Evolutionary conservation across 2,329 filamentous ascomycete species (phyloP), one percentile per base, ranked within the genome.

Genomic region (Nectriaceae sp.): DNA sequence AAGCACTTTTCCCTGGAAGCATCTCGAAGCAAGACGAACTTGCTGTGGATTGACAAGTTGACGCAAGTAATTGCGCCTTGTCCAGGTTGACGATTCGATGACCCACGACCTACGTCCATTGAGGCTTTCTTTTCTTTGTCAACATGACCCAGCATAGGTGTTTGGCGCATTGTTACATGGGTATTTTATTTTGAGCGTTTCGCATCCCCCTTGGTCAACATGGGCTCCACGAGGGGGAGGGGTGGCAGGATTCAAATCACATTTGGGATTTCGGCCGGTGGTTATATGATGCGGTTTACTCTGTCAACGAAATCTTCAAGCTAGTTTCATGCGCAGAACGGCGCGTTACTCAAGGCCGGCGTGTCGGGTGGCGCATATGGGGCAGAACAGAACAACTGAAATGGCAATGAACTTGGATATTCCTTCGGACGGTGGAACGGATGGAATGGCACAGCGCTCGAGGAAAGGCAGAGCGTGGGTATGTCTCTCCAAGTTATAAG

Each of bases 121-220:
- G 39, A 20, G 42, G 33, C 39, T 53, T 54, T 55, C 46, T 52
- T 52, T 50, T 36, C 42, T 62, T 60, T 59, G 53, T 62, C 46
- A 53, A 55, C 56, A 42, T 59, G 56, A 65, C 54, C 54, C 53
- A 68, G 65, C 65, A 66, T 56, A 47, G 65, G 65, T 60, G 65
- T 66, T 67, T 56, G 62, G 63, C 61, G 62, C 50, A 63, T 54
- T 62, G 50, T 61, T 50, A 62, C 52, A 62, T 52, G 53, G 50
- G 52, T 49, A 41, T 47, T 44, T 44, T 40, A 35, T 53, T 59
- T 48, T 35, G 36, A 57, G 50, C 47, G 41, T 40, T 39, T 39
- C 43, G 44, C 46, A 56, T 50, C 47, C 38, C 47, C 37, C 44
- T 44, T 44, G 40, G 41, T 37, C 41, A 46, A 31, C 24, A 31